Evolutionary conservation across 805 yeast genomes (phyloP).

Genomic region (Wickerhamiella vanderwaltii): DNA sequence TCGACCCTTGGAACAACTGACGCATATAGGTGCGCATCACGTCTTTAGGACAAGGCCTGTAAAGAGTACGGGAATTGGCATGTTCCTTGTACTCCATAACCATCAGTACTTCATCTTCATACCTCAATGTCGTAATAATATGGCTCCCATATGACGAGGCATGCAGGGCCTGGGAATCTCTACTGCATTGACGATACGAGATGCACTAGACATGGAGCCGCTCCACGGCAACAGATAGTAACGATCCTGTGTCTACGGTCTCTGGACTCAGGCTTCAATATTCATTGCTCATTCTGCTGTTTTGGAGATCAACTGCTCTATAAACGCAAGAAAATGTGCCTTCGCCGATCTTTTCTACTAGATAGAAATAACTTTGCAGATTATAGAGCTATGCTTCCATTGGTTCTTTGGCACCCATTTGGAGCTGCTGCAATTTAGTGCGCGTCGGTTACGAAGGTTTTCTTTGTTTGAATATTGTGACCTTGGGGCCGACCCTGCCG

Average conservation of each 20-base stretch:
- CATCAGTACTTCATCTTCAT: constrained; percentile 85
- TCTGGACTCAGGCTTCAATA: constrained; percentile 28
- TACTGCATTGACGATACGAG: constrained; percentile 78
- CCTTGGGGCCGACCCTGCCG: no score
- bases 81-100: constrained; percentile 86
- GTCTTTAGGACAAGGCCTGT: constrained; percentile 59
- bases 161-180: constrained; percentile 40
- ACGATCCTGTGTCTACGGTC: neutral
- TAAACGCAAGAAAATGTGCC: constrained; percentile 55
- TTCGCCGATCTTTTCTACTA: constrained; percentile 51
- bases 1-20: constrained; percentile 66
- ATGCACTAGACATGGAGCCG: constrained; percentile 91
- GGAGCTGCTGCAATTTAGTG: no score
- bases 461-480: no score
- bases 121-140: constrained; percentile 71
- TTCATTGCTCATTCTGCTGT: constrained; percentile 23
- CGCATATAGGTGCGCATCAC: constrained; percentile 74
- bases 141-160: constrained; percentile 67
- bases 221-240: constrained; percentile 63
- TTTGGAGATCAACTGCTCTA: constrained; percentile 40
- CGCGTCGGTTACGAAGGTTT: no score
- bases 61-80: constrained; percentile 79
- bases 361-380: constrained; percentile 36
- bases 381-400: constrained; percentile 37
- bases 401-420: no score